Conservation (phyloP, 2,329 filamentous ascomycete genomes). For the Bipolaris bicolor region DNA sequence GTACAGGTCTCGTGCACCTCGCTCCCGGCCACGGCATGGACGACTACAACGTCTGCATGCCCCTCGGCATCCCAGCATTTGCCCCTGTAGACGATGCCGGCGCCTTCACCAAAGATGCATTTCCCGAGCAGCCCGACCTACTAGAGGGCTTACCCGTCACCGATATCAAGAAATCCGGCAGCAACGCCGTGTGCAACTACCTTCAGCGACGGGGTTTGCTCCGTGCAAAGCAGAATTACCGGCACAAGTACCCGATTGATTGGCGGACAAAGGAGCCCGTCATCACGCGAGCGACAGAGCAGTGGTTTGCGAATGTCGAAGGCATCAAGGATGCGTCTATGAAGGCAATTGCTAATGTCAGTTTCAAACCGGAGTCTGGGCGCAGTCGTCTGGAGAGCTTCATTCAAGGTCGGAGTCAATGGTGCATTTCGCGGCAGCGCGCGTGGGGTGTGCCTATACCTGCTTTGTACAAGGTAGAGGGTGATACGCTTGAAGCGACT, state of each 20-base stretch:
- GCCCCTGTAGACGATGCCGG: slow-evolving; percentile 86
- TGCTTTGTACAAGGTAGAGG: slow-evolving; percentile 74
- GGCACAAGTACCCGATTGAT: slow-evolving; percentile 96
- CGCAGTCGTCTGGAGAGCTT: slow-evolving; percentile 81
- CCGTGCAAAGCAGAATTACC: slow-evolving; percentile 71
- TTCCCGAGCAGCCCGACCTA: slow-evolving; percentile 69
- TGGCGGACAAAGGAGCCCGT: slow-evolving; percentile 95
- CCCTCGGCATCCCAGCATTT: slow-evolving; percentile 71
- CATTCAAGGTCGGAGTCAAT: slow-evolving; percentile 85
- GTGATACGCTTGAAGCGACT: slow-evolving; percentile 69
- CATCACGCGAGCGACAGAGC: slow-evolving; percentile 87
- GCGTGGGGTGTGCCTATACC: slow-evolving; percentile 98
- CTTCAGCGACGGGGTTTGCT: slow-evolving; percentile 62
- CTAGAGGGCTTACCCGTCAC: slow-evolving; percentile 77
- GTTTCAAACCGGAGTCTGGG: slow-evolving; percentile 79
- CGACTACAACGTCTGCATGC: slow-evolving; percentile 82
- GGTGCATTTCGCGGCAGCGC: slow-evolving; percentile 96
- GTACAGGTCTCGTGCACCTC: slow-evolving; percentile 91
- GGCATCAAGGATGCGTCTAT: slow-evolving; percentile 79
- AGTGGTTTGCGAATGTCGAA: slow-evolving; percentile 96
- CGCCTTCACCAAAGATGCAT: slow-evolving; percentile 78
- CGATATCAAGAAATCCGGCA: slow-evolving; percentile 61
- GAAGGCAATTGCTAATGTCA: slow-evolving; percentile 70
- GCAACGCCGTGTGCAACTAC: slow-evolving; percentile 71
- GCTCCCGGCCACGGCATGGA: slow-evolving; percentile 97